A percentile compares a stretch with the other conserved stretches of the same genome.
phyloP scores from a whole-genome alignment of 2,329 filamentous ascomycete genomes.

The Fusarium xyrophilum region DNA sequence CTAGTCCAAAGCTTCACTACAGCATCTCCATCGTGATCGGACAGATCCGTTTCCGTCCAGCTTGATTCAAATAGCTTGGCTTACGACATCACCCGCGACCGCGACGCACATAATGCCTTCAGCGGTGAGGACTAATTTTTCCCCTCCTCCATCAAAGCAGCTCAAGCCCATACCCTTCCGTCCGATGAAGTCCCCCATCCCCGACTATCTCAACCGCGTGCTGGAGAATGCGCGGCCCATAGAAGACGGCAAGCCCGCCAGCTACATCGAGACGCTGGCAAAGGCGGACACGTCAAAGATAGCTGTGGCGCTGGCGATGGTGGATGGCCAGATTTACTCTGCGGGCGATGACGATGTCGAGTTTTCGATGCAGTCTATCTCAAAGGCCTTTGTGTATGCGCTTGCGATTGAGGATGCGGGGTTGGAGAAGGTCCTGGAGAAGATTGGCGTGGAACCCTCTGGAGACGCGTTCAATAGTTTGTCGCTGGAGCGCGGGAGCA shows the following conservation, averaged over 20 bases:
- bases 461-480: constrained; percentile 50
- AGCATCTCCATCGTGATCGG: neutral
- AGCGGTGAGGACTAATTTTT: neutral
- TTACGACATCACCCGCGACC: constrained; percentile 19
- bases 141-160: neutral
- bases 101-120: neutral
- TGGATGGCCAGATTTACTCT: constrained; percentile 50
- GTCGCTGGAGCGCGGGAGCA: constrained; percentile 42
- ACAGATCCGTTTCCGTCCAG: neutral
- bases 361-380: constrained; percentile 53
- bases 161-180: neutral
- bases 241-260: constrained; percentile 44
- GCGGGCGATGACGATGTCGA: constrained; percentile 49
- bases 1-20: neutral
- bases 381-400: constrained; percentile 51
- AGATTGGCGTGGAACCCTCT: constrained; percentile 51
- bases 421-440: constrained; percentile 45
- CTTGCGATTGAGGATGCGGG: constrained; percentile 50
- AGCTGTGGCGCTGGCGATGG: constrained; percentile 49
- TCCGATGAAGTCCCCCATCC: constrained; percentile 47
- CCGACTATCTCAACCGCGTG: constrained; percentile 45
- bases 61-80: constrained; percentile 6
- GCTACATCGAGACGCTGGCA: constrained; percentile 50
- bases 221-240: constrained; percentile 44
- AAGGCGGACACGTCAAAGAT: constrained; percentile 50